Conservation (phyloP, 805 yeast genomes). For the Hyphopichia homilentoma region DNA sequence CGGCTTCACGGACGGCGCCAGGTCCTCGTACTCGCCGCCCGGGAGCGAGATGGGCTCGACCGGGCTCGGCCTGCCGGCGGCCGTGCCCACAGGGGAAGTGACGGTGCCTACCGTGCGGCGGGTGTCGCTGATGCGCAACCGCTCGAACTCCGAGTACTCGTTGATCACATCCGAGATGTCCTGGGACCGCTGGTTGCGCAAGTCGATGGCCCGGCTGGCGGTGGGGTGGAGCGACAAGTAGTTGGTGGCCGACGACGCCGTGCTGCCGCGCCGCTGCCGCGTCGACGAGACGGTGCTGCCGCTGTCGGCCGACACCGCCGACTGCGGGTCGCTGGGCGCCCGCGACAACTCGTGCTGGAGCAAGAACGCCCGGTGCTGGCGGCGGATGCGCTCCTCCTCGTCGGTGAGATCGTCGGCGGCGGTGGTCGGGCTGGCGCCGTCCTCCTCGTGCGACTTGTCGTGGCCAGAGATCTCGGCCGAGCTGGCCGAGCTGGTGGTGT, state of each 20-base stretch:
- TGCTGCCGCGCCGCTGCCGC: neutral
- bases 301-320: constrained; percentile 4
- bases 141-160: constrained; percentile 46
- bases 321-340: constrained; percentile 6
- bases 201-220: constrained; percentile 20
- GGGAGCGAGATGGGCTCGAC: constrained; percentile 6
- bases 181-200: constrained; percentile 25
- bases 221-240: constrained; percentile 12
- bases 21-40: constrained; percentile 1
- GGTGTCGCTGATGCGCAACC: constrained; percentile 18
- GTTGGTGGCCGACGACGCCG: constrained; percentile 5
- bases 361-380: constrained; percentile 21
- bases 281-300: neutral
- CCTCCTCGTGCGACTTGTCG: neutral
- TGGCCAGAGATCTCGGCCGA: neutral
- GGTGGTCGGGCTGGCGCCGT: neutral
- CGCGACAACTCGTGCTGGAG: constrained; percentile 7
- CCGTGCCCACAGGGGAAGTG: constrained; percentile 19
- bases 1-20: neutral
- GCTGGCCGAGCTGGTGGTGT: neutral
- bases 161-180: constrained; percentile 37
- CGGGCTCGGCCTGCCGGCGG: too few species aligned
- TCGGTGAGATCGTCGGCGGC: neutral
- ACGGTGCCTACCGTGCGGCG: constrained; percentile 15
- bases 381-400: neutral